Percentiles rank a stretch among this genome's conserved stretches.
These are phyloP conservation scores for Aspergillus kassunensis DNA, from an alignment of 495 filamentous ascomycete species.

Conservation along the genomic window DNA sequence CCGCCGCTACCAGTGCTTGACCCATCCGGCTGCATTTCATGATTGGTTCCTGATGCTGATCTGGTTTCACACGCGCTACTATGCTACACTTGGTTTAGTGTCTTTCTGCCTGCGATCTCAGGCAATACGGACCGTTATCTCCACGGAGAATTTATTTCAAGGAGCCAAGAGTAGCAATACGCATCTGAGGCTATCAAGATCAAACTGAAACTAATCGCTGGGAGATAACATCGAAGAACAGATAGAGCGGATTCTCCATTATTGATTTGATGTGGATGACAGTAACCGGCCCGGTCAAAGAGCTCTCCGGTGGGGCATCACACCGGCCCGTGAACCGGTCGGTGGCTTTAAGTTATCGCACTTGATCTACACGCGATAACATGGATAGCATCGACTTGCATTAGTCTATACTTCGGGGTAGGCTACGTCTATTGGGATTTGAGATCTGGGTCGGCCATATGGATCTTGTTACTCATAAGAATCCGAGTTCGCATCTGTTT, in stretches of 20 bases:
- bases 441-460: too few species aligned
- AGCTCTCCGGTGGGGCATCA: constrained; percentile 16
- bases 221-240: too few species aligned
- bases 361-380: not conserved
- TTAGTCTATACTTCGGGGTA: not conserved
- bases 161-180: too few species aligned
- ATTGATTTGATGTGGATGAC: too few species aligned
- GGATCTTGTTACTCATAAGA: constrained; percentile 6
- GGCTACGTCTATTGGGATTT: too few species aligned
- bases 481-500: not conserved
- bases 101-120: too few species aligned
- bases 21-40: not conserved
- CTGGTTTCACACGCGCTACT: not conserved
- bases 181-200: not conserved
- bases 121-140: too few species aligned
- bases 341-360: not conserved
- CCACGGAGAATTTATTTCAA: too few species aligned
- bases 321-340: constrained; percentile 22
- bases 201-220: not conserved
- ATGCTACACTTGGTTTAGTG: not conserved
- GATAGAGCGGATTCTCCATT: too few species aligned
- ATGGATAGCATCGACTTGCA: not conserved
- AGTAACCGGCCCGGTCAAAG: constrained; percentile 19
- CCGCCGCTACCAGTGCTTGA: constrained; percentile 4
- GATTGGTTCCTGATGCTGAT: not conserved